Conservation (phyloP, 164 flowering plant species). For the Santalum album region DNA sequence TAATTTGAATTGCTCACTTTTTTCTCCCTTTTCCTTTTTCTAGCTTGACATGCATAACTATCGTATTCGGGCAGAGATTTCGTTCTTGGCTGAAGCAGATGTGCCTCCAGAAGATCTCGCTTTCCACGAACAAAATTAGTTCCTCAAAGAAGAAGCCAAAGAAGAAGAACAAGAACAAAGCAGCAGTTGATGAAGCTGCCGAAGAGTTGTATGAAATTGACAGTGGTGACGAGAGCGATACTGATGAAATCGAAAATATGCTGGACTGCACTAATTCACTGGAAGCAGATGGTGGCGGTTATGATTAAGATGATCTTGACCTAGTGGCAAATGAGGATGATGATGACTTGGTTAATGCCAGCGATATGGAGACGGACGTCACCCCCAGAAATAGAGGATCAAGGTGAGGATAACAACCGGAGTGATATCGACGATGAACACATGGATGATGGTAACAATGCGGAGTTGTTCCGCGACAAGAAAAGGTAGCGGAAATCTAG, state of each 20-base stretch:
- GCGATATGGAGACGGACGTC: conserved; percentile 50
- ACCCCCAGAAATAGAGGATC: conserved; percentile 19
- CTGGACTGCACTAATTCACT: conserved; percentile 35
- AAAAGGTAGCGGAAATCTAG: conserved; percentile 38
- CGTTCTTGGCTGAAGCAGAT: conserved; percentile 72
- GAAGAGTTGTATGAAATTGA: conserved; percentile 43
- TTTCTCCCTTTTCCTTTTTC: conserved; percentile 1
- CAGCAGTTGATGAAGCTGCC: conserved; percentile 49
- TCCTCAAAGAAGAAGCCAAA: conserved; percentile 65
- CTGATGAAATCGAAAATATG: conserved; percentile 75
- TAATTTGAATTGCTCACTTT: too few relatives aligned
- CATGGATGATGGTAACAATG: conserved; percentile 12
- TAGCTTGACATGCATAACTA: conserved; percentile 73
- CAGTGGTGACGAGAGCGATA: conserved; percentile 73
- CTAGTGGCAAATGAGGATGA: conserved; percentile 63
- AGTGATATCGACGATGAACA: conserved; percentile 16
- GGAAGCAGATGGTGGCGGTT: conserved; percentile 45
- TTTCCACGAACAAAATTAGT: conserved; percentile 76
- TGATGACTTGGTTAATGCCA: conserved; percentile 61
- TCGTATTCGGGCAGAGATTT: conserved; percentile 72
- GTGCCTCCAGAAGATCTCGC: conserved; percentile 93
- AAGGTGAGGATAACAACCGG: conserved; percentile 11
- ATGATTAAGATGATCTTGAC: conserved; percentile 79
- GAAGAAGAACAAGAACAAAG: conserved; percentile 66
- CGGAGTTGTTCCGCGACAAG: conserved; percentile 4